Base-by-base conservation (phyloP, 2,329 filamentous ascomycete genomes). In the Scedosporium aurantiacum region DNA sequence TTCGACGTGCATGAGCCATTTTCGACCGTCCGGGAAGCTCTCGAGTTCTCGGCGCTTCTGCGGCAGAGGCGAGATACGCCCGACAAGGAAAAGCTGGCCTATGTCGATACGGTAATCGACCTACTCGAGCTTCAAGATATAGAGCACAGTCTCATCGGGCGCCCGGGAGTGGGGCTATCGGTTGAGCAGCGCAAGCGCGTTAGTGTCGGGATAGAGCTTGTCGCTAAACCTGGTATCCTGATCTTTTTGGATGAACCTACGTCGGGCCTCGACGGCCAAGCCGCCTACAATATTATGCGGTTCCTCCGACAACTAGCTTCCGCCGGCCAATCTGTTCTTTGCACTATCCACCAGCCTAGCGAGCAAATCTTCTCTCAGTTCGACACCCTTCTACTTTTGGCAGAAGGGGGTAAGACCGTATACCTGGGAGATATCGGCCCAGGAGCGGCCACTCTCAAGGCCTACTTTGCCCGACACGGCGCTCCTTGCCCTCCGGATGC, bases 81-180 rank as follows among this genome's bases (percentile, higher is more conserved):
- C 0, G 79, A 79, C 1, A 74, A 82, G 60, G 88, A 91, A 67
- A 93, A 92, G 73, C 73, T 90, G 1, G 81, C 80, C 3, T 93
- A 93, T 65, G 89, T 92, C 7, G 82, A 90, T 58, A 87, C 89
- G 63, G 87, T 93, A 45, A 89, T 94, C 67, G 87, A 90, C 66
- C 72, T 82, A 0, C 68, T 82, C 0, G 79, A 81, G 62, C 72
- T 82, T 4, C 71, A 76, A 45, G 75, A 79, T n/a, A 68, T 81
- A 3, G 75, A 73, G 1, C 73, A 82, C 60, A 78, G 78, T 0
- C 68, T 82, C 0, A 78, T 82, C 27, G 79, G 79, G 1, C 64
- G 69, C 7, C 68, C 76, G 2, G 88, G 88, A 57, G 72, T 73
- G 4, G 77, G 78, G 1, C 63, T 86, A 12, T 82, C 78, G 43